Percentiles rank a stretch among this genome's conserved stretches.
phyloP scores from a whole-genome alignment of 1,139 yeast species.

The Candida anutae region DNA sequence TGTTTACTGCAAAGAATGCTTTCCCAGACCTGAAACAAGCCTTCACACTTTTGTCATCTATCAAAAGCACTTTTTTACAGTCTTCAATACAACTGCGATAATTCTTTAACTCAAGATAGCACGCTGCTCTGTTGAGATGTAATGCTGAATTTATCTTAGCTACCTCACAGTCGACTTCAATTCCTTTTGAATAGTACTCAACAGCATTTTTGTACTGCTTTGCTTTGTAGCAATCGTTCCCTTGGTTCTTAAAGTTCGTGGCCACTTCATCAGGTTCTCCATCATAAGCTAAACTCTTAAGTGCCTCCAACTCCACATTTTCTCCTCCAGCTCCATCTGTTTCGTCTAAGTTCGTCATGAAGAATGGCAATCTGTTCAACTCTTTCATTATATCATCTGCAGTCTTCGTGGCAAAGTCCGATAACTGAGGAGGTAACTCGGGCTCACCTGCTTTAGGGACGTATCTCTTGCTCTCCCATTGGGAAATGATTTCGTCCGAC shows the following conservation, averaged over 20 bases:
- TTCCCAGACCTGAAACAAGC: slow-evolving; percentile 81
- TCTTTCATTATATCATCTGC: slow-evolving; percentile 75
- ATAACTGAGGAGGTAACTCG: slow-evolving; percentile 72
- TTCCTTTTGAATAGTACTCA: slow-evolving; percentile 70
- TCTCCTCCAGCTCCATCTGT: slow-evolving; percentile 74
- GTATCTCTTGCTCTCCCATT: slow-evolving; percentile 52
- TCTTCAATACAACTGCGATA: slow-evolving; percentile 83
- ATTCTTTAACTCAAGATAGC: slow-evolving; percentile 78
- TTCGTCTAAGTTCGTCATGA: slow-evolving; percentile 84
- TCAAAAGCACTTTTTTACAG: slow-evolving; percentile 60
- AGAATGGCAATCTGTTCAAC: slow-evolving; percentile 80
- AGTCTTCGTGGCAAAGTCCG: slow-evolving; percentile 56
- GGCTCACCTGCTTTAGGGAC: slow-evolving; percentile 77
- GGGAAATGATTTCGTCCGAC: slow-evolving; percentile 22
- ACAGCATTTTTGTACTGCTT: slow-evolving; percentile 72
- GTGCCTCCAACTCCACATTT: slow-evolving; percentile 73
- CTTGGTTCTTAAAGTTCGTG: slow-evolving; percentile 82
- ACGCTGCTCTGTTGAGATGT: slow-evolving; percentile 80
- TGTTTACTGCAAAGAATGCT: slow-evolving; percentile 65
- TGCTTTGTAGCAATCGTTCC: slow-evolving; percentile 73
- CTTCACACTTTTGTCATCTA: slow-evolving; percentile 67
- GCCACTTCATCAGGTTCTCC: slow-evolving; percentile 95
- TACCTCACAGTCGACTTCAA: slow-evolving; percentile 60
- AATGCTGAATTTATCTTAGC: slow-evolving; percentile 50
- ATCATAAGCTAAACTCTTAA: slow-evolving; percentile 86